These are phyloP conservation scores for Xylariales sp. DNA, from an alignment of 2,329 filamentous ascomycete genomes.

Conservation along the genomic window DNA sequence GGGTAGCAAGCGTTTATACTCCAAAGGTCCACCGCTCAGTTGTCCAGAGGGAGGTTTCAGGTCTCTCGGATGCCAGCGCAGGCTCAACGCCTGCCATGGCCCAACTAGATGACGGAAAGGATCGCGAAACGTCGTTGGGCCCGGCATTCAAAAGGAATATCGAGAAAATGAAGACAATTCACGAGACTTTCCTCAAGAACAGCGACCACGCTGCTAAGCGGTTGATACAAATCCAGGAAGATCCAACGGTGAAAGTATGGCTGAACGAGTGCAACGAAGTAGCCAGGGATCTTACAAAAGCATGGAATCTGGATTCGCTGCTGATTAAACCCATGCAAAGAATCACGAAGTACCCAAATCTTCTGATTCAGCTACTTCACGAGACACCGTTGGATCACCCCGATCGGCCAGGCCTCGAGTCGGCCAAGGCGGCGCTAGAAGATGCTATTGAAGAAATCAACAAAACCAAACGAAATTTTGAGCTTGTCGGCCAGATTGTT, in stretches of 20 bases:
- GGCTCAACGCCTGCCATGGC: conserved; percentile 28
- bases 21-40: conserved; percentile 45
- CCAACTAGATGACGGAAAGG: conserved; percentile 46
- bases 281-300: conserved; percentile 84
- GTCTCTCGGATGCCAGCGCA: conserved; percentile 30
- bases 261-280: conserved; percentile 89
- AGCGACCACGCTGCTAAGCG: conserved; percentile 59
- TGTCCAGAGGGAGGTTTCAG: conserved; percentile 36
- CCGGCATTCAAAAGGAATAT: conserved; percentile 53
- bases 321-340: conserved; percentile 96
- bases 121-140: conserved; percentile 48
- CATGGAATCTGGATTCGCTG: conserved; percentile 94
- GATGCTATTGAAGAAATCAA: conserved; percentile 82
- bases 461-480: conserved; percentile 90
- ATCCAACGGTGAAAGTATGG: conserved; percentile 72
- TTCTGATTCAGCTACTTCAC: conserved; percentile 75
- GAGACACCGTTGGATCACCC: conserved; percentile 80
- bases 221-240: conserved; percentile 58
- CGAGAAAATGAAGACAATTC: conserved; percentile 55
- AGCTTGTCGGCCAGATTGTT: conserved; percentile 87
- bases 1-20: conserved; percentile 74
- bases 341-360: conserved; percentile 86
- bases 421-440: conserved; percentile 50
- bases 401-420: conserved; percentile 62
- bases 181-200: conserved; percentile 60